Base-by-base conservation (phyloP, 305 asterid species). In the Petunia hybrid region DNA sequence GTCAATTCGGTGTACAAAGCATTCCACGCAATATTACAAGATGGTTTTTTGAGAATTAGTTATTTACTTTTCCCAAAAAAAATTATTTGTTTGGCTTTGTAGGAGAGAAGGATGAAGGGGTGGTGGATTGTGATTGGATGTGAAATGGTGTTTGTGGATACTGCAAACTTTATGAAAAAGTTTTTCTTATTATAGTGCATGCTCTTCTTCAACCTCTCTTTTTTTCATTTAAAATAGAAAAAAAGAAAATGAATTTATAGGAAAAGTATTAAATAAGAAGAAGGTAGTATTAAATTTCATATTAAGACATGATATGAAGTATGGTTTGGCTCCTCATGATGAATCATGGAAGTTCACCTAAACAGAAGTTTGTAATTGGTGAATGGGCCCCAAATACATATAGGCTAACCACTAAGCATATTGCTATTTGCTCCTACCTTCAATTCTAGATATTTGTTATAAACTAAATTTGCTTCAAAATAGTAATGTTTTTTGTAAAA, bases 41-140 rank as follows among this genome's bases (percentile, higher is more conserved):
- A 46, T 1, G 13, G 36, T 7, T 48, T 35, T 71, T 14, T 36
- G 51, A 35, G 0, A 73, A 73, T 73, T 48, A 73, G 12, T 70
- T 3, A 5, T 48, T 48, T 71, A 48, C 22, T 35, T 31, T 82
- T 82, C 77, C 81, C 41, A 56, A 63, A 65, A 76, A 81, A 13
- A 69, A 45, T 22, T 7, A 31, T 31, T 46, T 10, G 36, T 73
- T 73, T 31, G 63, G 51, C 10, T 70, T 70, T 70, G 77, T 42
- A 85, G 82, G 84, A 78, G 79, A 77, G 69, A 39, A 36, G 64
- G 70, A 10, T 67, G 89, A 80, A 81, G 89, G 91, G 89, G 91
- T 89, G 95, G 91, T 85, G 89, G 76, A 79, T 1, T 84, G 79
- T 90, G 93, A 93, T 93, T 93, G 97, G 97, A 38, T 53, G 55